Base-by-base conservation (phyloP, 2,329 filamentous ascomycete species). In the Trichoderma atroviride region DNA sequence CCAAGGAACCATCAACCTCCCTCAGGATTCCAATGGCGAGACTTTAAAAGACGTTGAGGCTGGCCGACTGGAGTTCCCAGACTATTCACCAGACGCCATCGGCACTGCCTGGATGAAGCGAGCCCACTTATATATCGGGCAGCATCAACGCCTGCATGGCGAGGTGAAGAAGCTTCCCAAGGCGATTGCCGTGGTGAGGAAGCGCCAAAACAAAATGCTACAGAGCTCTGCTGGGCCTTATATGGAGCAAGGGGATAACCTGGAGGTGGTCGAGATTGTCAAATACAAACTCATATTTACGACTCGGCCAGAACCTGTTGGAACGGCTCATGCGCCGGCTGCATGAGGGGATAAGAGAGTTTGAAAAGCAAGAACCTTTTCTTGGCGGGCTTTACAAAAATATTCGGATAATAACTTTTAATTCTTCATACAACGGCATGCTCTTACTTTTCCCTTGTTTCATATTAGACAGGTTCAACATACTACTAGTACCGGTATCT, bases 211-310 rank as follows among this genome's bases (percentile, higher is more conserved):
- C 5, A 76, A 74, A 24, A 74, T 74, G 24, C 80, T 91, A 35
- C 82, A 86, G 50, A 73, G 74, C 29, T 76, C 77, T 9, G 75
- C 87, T 82, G 79, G 81, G 79, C 70, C 77, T 59, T 75, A 68
- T 37, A 74, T 75, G 16, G 78, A 76, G 57, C 72, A 76, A 69
- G 78, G 72, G 4, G 82, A 83, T 69, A 87, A 90, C 68, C 78
- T 97, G 64, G 94, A 97, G 81, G 87, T 98, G 72, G 89, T 94
- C 63, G 95, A 97, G 79, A 88, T 98, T 74, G 86, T 98, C 72
- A 91, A 90, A 82, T 92, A 91, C 78, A 97, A 97, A 83, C 83
- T 98, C 73, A 81, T 97, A 57, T 98, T 98, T 80, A 90, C 91
- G 22, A 87, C 87, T 70, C 85, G 95, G 58, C 95, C 95, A 5